Evolutionary conservation across 139 green algal species (phyloP).

Genomic region (Chara braunii): DNA sequence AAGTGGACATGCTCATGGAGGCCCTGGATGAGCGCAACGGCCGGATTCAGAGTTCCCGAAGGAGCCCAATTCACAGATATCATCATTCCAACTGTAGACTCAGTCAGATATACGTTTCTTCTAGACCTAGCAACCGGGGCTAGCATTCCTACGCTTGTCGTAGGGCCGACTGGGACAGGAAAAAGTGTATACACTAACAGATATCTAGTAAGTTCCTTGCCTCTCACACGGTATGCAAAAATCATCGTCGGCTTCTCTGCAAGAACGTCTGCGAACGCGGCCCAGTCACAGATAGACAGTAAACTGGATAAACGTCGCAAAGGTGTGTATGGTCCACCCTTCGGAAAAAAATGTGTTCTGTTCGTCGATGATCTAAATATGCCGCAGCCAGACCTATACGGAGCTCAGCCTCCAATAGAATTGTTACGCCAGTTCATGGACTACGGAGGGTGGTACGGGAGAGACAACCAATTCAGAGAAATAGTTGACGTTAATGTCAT

Average conservation of each 20-base stretch:
- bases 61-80: slow-evolving; percentile 39
- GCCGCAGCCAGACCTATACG: slow-evolving; percentile 42
- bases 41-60: slow-evolving; percentile 21
- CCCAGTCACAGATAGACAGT: slow-evolving; percentile 47
- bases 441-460: slow-evolving; percentile 41
- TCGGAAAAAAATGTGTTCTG: slow-evolving; percentile 35
- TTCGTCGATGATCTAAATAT: slow-evolving; percentile 52
- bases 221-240: slow-evolving; percentile 44
- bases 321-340: slow-evolving; percentile 38
- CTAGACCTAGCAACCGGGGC: slow-evolving; percentile 19
- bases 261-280: slow-evolving; percentile 50
- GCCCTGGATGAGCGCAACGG: slow-evolving; percentile 18
- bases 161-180: slow-evolving; percentile 43
- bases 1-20: slow-evolving; percentile 34
- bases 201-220: slow-evolving; percentile 47
- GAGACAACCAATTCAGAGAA: slow-evolving; percentile 39
- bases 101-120: slow-evolving; percentile 43
- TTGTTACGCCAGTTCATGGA: slow-evolving; percentile 46
- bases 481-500: slow-evolving; percentile 40
- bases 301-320: slow-evolving; percentile 41
- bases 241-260: slow-evolving; percentile 53
- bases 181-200: slow-evolving; percentile 47
- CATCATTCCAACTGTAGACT: slow-evolving; percentile 63
- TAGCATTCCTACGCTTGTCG: slow-evolving; percentile 32
- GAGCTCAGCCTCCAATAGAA: slow-evolving; percentile 48